Evolutionary conservation across 768 basidiomycete species (phyloP), one percentile per base, ranked within the genome.

Genomic region (Exidia glandulosa): DNA sequence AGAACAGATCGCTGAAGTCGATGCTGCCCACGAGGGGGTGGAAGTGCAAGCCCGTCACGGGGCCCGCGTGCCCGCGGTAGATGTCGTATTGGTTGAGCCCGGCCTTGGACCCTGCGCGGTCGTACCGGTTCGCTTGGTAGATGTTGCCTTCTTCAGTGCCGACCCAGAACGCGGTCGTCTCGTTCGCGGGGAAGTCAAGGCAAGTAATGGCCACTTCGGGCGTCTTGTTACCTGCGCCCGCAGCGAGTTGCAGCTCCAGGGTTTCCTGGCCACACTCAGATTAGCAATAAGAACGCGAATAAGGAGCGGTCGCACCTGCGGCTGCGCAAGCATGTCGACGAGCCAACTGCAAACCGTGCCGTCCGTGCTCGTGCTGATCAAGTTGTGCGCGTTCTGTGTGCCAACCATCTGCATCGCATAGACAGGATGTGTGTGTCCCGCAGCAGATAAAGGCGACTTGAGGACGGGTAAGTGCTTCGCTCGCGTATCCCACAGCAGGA

Each of bases 361-460:
- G 71, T 99, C 96, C 12, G 96, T 97, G 66, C 94, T 96, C 67
- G 89, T 91, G 12, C 94, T 93, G 64, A 99, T 93, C 61, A 99
- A 75, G 68, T 96, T 98, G 72, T 98, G 94, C 1, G 96, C 96
- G 70, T 98, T 97, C 73, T 98, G 96, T 2, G 96, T 96, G 9
- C 96, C 96, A 19, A 98, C 90, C 86, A 97, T 93, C 65, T 90
- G 86, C 87, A 99, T 96, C 0, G 92, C 90, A 74, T 99, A 99
- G 37, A 99, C 91, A 0, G 96, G 96, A 73, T 99, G 95, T 3
- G 96, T 98, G 69, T 99, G 96, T 0, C 96, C 96, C 31, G 92
- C 86, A 1, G 94, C 92, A 16, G 94, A 96, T 41, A 98, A 73
- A 0, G 96, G 96, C 4, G 96, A 96, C 75, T 98, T 99, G 56